Evolutionary conservation across 306 rosid species (phyloP), one percentile per base, ranked within the genome.

Genomic region (Styphnolobium japonicum): DNA sequence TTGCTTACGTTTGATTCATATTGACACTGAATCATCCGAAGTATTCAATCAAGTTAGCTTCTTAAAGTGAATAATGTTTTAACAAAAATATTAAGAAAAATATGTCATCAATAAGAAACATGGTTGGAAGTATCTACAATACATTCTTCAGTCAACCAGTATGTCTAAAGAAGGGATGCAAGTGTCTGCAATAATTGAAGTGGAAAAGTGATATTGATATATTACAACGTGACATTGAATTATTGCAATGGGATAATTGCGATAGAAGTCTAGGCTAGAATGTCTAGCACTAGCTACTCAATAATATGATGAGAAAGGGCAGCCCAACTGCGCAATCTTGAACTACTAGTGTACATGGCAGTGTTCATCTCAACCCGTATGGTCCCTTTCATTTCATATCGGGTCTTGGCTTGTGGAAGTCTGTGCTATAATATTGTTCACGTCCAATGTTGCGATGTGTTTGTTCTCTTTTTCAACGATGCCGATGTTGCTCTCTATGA

Each of bases 361-460:
- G 18, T 31, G 76, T 4, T 49, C 62, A 49, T 49, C 45, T 70
- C 76, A 49, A 70, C 19, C 33, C 33, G 62, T 70, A 49, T 51
- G 76, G 76, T 70, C 63, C 76, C 76, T n/a, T 63, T 34, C 43
- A 37, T 37, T 36, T 36, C 62, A 14, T 5, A 48, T 48, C n/a
- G 21, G 19, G 7, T 48, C 55, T 48, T 48, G 1, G 5, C 52
- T 46, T 3, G 6, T 14, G 18, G 5, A 16, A n/a, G 9, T 48
- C 55, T 48, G 7, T 48, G 22, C 55, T 4, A 48, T 4, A 48
- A 48, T n/a, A n/a, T n/a, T n/a, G n/a, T n/a, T n/a, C n/a, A n/a
- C n/a, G n/a, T n/a, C n/a, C n/a, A n/a, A n/a, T n/a, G n/a, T n/a
- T n/a, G n/a, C n/a, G n/a, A n/a, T n/a, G n/a, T n/a, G n/a, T n/a